phyloP scores from a whole-genome alignment of 2,329 filamentous ascomycete genomes.

The Venturia effusa region DNA sequence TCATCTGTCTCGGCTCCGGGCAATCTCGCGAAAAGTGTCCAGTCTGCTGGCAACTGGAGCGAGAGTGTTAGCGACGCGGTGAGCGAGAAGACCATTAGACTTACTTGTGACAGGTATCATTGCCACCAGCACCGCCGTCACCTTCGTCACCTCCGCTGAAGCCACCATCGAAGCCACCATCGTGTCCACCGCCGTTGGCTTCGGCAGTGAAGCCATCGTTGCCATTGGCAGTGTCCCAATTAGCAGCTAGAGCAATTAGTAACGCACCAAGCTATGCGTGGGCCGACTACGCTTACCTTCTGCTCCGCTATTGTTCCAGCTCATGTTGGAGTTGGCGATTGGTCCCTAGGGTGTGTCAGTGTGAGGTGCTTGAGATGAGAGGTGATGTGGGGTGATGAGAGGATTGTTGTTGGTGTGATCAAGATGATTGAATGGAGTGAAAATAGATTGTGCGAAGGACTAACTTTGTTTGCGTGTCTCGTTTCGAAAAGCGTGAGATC shows the following conservation, averaged over 20 bases:
- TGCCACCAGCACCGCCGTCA: slow-evolving; percentile 20
- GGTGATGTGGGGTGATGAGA: not conserved
- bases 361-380: not conserved
- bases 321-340: not conserved
- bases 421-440: not conserved
- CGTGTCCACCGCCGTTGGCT: slow-evolving; percentile 7
- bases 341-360: not conserved
- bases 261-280: not conserved
- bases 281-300: not conserved
- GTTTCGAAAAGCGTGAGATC: not conserved
- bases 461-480: not conserved
- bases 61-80: not conserved
- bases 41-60: slow-evolving; percentile 28
- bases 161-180: slow-evolving; percentile 16
- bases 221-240: not conserved
- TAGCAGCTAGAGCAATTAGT: not conserved
- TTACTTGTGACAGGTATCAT: slow-evolving; percentile 31
- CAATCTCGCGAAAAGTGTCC: slow-evolving; percentile 40
- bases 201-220: slow-evolving; percentile 13
- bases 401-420: not conserved
- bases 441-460: not conserved
- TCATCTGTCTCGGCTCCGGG: slow-evolving; percentile 30
- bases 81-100: slow-evolving; percentile 14
- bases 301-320: not conserved
- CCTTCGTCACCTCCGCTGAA: slow-evolving; percentile 15